Evolutionary conservation across 2,329 filamentous ascomycete genomes (phyloP).

Genomic region (Cladosporium oxysporum): DNA sequence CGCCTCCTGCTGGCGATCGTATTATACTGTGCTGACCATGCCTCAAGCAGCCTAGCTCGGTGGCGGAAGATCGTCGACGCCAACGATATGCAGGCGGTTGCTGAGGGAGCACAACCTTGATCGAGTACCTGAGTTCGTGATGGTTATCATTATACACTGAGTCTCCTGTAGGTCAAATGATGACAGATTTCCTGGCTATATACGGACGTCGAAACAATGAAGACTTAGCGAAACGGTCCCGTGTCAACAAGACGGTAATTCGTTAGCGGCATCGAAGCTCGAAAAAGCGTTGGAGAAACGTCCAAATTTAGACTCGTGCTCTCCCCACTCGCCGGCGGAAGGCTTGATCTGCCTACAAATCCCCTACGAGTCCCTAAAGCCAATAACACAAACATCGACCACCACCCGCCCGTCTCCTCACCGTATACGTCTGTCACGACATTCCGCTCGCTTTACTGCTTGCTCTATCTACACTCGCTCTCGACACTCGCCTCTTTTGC

Average conservation of each 20-base stretch:
- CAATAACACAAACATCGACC: background rate
- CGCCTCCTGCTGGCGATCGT: background rate
- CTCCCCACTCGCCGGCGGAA: conserved; percentile 3
- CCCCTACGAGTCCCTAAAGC: background rate
- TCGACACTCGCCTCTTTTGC: background rate
- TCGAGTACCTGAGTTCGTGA: background rate
- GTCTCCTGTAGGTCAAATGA: background rate
- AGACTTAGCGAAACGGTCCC: background rate
- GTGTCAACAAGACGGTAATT: background rate
- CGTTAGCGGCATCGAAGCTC: background rate
- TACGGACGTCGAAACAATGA: background rate
- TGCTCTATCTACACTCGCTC: background rate
- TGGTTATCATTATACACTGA: background rate
- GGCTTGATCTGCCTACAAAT: conserved; percentile 4
- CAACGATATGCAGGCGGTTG: conserved; percentile 16
- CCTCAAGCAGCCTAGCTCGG: conserved; percentile 8
- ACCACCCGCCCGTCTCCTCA: conserved; percentile 2
- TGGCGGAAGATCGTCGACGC: conserved; percentile 16
- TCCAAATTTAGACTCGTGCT: conserved; percentile 15
- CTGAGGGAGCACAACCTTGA: conserved; percentile 11
- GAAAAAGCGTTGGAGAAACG: conserved; percentile 9
- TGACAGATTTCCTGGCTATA: background rate
- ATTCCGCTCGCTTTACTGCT: conserved; percentile 8
- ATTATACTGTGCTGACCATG: conserved; percentile 11
- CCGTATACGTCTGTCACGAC: conserved; percentile 9